phyloP scores from a whole-genome alignment of 129 eudicot genomes.

The Pulicaria dysenterica region DNA sequence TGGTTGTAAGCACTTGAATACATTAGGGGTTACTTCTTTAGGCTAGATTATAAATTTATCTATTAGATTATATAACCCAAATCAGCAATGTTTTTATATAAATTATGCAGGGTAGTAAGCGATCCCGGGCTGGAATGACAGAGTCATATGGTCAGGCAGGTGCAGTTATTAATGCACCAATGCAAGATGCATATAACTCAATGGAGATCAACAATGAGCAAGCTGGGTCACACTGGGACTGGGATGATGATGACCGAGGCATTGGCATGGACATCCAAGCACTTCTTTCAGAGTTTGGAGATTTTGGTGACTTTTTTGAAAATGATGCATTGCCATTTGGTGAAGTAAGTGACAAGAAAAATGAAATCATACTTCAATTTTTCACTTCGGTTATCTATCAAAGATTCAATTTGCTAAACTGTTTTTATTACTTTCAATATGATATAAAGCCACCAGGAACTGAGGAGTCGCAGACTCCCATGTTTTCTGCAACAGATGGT shows the following conservation, averaged over 20 bases:
- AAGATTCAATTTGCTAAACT: constrained; percentile 2
- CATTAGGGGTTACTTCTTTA: background rate
- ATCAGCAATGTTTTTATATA: background rate
- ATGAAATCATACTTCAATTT: background rate
- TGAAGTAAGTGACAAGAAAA: constrained; percentile 56
- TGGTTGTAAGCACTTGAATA: too few species aligned
- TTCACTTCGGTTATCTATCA: background rate
- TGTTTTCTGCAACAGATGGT: constrained; percentile 69
- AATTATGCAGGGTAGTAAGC: constrained; percentile 71
- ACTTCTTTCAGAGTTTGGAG: constrained; percentile 92
- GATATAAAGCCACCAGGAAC: constrained; percentile 91
- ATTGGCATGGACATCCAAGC: constrained; percentile 92
- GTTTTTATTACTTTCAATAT: constrained; percentile 24
- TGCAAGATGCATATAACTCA: constrained; percentile 52
- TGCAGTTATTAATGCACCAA: constrained; percentile 46
- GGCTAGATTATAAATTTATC: background rate
- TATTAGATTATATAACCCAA: too few species aligned
- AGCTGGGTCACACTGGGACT: constrained; percentile 71
- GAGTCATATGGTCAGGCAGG: constrained; percentile 83
- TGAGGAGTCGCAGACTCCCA: constrained; percentile 75
- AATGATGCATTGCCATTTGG: constrained; percentile 90
- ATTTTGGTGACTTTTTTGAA: constrained; percentile 96
- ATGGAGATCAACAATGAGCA: constrained; percentile 70
- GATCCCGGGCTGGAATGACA: constrained; percentile 65
- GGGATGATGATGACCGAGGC: constrained; percentile 92